Conservation (phyloP, 257 asterid genomes). For the Primulina huaijiensis region DNA sequence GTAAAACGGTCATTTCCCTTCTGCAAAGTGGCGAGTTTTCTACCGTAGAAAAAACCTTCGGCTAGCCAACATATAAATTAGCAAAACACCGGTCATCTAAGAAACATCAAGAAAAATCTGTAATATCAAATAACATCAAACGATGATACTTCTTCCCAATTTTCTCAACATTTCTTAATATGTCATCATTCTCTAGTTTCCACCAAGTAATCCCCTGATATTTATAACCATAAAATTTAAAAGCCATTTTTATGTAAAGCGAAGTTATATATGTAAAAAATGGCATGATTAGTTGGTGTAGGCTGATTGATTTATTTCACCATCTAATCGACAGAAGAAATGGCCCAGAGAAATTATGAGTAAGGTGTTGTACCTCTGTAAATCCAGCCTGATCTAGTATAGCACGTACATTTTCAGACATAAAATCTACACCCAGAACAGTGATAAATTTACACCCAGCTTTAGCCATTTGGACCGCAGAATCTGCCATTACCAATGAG, state of each 20-base stretch:
- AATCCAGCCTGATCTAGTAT: constrained; percentile 97
- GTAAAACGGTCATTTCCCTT: neutral
- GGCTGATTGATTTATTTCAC: neutral
- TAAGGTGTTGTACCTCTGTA: constrained; percentile 51
- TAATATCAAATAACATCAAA: neutral
- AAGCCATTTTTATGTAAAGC: neutral
- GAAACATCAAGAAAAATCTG: neutral
- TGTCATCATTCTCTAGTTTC: neutral
- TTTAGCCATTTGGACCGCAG: constrained; percentile 94
- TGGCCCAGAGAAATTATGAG: constrained; percentile 1
- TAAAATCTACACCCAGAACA: constrained; percentile 94
- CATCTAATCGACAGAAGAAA: neutral
- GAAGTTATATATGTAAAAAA: neutral
- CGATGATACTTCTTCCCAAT: neutral
- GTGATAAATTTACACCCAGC: constrained; percentile 82
- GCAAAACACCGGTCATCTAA: neutral
- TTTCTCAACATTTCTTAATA: neutral
- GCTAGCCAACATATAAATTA: neutral
- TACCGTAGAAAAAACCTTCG: neutral
- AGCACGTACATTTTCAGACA: constrained; percentile 97
- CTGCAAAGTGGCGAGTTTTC: neutral
- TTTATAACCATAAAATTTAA: no score
- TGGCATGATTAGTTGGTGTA: neutral
- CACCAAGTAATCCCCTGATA: neutral
- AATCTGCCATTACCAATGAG: constrained; percentile 96